These are phyloP conservation scores for Wickerhamiella nectarea DNA, from an alignment of 805 yeast species.

Conservation along the genomic window DNA sequence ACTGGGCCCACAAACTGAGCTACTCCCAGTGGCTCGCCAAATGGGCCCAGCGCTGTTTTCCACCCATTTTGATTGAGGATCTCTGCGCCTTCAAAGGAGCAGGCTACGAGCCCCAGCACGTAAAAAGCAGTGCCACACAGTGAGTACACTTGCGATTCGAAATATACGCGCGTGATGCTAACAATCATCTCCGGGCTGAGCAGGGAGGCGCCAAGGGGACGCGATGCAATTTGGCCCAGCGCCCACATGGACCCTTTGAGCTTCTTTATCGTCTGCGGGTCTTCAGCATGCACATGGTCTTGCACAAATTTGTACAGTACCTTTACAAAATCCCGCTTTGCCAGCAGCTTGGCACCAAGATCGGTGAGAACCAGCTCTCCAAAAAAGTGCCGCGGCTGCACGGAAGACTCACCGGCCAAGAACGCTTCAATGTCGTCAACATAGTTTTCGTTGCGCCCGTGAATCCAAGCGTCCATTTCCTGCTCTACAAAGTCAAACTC, in stretches of 20 bases:
- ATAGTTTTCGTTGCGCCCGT: slow-evolving; percentile 24
- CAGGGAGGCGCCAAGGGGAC: slow-evolving; percentile 51
- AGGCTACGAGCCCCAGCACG: slow-evolving; percentile 59
- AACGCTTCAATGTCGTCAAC: slow-evolving; percentile 26
- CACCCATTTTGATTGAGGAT: slow-evolving; percentile 72
- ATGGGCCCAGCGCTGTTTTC: slow-evolving; percentile 35
- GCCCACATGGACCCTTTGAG: slow-evolving; percentile 79
- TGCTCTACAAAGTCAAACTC: slow-evolving; percentile 45
- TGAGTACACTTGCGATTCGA: slow-evolving; percentile 38
- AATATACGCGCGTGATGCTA: slow-evolving; percentile 40
- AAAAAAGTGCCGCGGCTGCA: slow-evolving; percentile 56
- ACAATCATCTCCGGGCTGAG: slow-evolving; percentile 33
- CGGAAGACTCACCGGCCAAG: slow-evolving; percentile 13
- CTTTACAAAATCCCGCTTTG: slow-evolving; percentile 32
- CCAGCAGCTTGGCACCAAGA: slow-evolving; percentile 58
- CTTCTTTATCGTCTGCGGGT: slow-evolving; percentile 29
- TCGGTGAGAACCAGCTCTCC: slow-evolving; percentile 67
- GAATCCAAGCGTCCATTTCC: slow-evolving; percentile 59
- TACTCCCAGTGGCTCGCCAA: slow-evolving; percentile 14
- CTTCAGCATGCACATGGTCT: slow-evolving; percentile 18
- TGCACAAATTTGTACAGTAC: slow-evolving; percentile 24
- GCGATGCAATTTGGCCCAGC: slow-evolving; percentile 67
- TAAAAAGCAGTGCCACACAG: slow-evolving; percentile 66
- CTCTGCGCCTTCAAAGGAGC: slow-evolving; percentile 68
- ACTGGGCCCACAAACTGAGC: slow-evolving; percentile 7